Base-by-base conservation (phyloP, 768 basidiomycete species). In the Lactarius sp. region DNA sequence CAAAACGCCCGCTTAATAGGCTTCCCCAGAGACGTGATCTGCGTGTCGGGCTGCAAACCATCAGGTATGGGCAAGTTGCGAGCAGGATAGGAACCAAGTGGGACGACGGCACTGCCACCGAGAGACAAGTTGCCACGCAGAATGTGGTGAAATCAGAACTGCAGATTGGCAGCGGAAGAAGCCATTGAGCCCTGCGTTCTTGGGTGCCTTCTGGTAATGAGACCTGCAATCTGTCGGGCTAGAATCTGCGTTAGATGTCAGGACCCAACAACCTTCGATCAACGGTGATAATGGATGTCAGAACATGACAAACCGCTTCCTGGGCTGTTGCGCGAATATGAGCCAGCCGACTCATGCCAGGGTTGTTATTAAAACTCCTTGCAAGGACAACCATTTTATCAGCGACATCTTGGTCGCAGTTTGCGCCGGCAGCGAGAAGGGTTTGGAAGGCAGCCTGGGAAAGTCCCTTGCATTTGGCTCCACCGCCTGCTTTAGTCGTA, bases 291-390 rank as follows among this genome's bases (percentile, higher is more conserved):
- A 22, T 13, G 55, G n/a, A 34, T 18, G 33, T 34, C 9, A 18
- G 37, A 42, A 71, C 78, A 64, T 66, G 27, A 27, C 27, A 27
- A 27, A 81, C 79, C 41, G 82, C 76, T 84, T 83, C 42, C 83
- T 77, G 0, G 83, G 80, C 72, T 84, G 83, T 71, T 85, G 82
- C 16, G 70, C 77, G 63, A 83, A 85, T 49, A 84, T 83, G 82
- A 2, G 83, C 74, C 37, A 81, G 71, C 41, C 64, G 72, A 70
- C 83, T 82, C 81, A 83, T 81, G 41, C 77, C 69, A 3, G 77
- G 59, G 1, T 78, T 59, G 68, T 80, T 70, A 59, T 78, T 77
- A 49, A 83, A 77, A 12, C 71, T 71, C 69, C 79, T 76, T 36
- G 71, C 79, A n/a, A 85, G 77, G 69, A 78, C 75, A 50, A 82